Evolutionary conservation across 2,329 filamentous ascomycete species (phyloP), one percentile per base, ranked within the genome.

Genomic region (Coniochaeta ligniaria): DNA sequence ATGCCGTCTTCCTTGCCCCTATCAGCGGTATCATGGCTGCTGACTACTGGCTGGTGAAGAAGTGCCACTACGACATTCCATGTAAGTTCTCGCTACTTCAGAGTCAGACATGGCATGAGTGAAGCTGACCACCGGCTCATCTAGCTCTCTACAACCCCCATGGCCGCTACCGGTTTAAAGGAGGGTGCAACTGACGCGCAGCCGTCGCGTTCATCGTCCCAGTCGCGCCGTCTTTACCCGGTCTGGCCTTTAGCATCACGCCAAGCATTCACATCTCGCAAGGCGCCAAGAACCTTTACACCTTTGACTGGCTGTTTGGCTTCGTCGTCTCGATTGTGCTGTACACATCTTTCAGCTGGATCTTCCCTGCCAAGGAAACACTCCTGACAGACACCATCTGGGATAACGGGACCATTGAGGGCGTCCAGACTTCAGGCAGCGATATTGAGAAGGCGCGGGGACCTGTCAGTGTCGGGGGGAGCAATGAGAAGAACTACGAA

Each of bases 1-100:
- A 96, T 78, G 92, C 90, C 3, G 92, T 97, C 60, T 97, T 97
- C 76, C 82, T 97, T n/a, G 93, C 90, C 62, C 92, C 90, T 52
- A 96, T 97, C 64, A 92, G 91, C 0, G 93, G 93, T 17, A 91
- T 96, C 64, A 95, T 96, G 77, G 80, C 92, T 62, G 84, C 82
- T 66, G 93, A 97, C 74, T 97, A 97, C 78, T 97, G 96, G 74
- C 63, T 89, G 60, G 90, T 96, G 6, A 89, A 93, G 61, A 87
- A 83, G 61, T 92, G 92, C 6, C 96, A 92, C 71, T 79, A 95
- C 2, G 85, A 92, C 20, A 4, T 43, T 12, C 56, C 56, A 2
- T 17, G 35, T 58, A 16, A 28, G 26, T 45, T 58, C 24, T 43
- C 24, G 6, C 35, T 5, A 20, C 38, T 3, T 24, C 6, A 31